A percentile compares a stretch with the other conserved stretches of the same genome.
phyloP scores from a whole-genome alignment of 495 filamentous ascomycete species.

The Parathielavia appendiculata region DNA sequence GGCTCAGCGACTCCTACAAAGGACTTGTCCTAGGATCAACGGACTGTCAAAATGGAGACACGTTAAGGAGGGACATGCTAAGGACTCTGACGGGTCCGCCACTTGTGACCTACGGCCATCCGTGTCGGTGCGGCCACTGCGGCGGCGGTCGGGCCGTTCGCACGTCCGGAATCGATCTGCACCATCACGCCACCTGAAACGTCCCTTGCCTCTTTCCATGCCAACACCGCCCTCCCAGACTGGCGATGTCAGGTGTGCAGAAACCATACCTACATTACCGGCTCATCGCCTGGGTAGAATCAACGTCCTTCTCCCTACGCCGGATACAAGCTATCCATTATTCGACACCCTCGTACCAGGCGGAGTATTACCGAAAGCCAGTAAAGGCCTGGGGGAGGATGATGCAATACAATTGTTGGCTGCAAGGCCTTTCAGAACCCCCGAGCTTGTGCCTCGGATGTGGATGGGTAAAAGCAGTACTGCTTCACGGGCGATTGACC shows the following conservation, averaged over 20 bases:
- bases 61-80: not conserved
- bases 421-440: not conserved
- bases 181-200: not conserved
- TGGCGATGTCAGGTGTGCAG: not conserved
- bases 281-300: not conserved
- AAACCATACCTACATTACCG: not conserved
- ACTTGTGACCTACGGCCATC: not conserved
- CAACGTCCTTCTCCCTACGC: not conserved
- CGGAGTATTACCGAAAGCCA: not conserved
- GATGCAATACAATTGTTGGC: not conserved
- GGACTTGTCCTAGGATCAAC: conserved; percentile 3
- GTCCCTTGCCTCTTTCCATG: not conserved
- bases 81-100: not conserved
- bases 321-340: not conserved
- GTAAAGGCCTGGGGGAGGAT: not conserved
- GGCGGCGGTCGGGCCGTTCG: no score
- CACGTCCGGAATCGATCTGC: not conserved
- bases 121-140: no score
- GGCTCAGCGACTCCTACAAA: not conserved
- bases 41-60: conserved; percentile 1
- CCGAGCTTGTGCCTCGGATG: no score
- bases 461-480: not conserved
- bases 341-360: not conserved
- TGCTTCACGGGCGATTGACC: not conserved
- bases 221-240: not conserved